Evolutionary conservation across 1,284 basidiomycete species (phyloP), one percentile per base, ranked within the genome.

Genomic region (Heterobasidion parviporum): DNA sequence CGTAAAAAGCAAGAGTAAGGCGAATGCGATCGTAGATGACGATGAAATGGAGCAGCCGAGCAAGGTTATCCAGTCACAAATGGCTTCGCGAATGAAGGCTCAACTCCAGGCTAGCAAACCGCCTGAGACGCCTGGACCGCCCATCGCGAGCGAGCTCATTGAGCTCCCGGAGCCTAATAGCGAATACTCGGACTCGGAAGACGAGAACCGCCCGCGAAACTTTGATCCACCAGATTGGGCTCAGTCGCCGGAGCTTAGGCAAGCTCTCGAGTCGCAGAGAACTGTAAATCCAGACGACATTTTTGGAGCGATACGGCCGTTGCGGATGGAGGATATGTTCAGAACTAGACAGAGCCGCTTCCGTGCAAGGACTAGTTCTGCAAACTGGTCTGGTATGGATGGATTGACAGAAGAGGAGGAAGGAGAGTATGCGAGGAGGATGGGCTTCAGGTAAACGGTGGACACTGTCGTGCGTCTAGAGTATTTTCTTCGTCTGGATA

Each of bases 151-250:
- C 63, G 93, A 96, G 72, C 85, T 80, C 61, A 94, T 94, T 62
- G 92, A 93, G 64, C 75, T 98, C 38, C 94, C 94, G 0, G 94
- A 97, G 56, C 93, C 96, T 64, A 88, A 92, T 61, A 94, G 90
- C 70, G 94, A 97, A 64, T 97, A 97, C 70, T 96, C 93, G 3
- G 90, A 97, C 70, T 95, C 93, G 4, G 94, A 94, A 52, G 92
- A 96, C 64, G 92, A 94, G 66, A 82, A 84, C 63, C 82, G 87
- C 20, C 77, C 78, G 50, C 76, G 80, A 57, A 85, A 85, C 35
- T 85, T 84, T 63, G 81, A 89, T 67, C 85, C 80, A 60, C 94
- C 85, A 4, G 78, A 80, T 16, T 98, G 95, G 94, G 91, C 94
- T 6, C 92, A 95, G 67, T 92, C 91, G 32, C 92, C 94, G 14